Conservation (phyloP, 2,329 filamentous ascomycete species). For the Pezicula neosporulosa region DNA sequence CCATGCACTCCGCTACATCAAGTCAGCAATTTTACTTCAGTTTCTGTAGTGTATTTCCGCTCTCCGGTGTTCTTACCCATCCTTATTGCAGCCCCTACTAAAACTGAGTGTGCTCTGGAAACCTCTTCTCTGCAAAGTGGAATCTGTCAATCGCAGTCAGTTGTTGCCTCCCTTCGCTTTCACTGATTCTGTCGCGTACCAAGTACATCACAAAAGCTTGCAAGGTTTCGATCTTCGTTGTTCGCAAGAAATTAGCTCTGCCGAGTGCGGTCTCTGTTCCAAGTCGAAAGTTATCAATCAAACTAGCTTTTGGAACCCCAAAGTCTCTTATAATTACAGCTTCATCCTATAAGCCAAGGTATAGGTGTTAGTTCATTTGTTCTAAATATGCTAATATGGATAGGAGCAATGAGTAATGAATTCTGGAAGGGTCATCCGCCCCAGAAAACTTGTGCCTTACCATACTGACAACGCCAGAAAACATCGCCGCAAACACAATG, state of each 20-base stretch:
- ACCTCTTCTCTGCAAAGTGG: slow-evolving; percentile 70
- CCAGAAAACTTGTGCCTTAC: too few species aligned
- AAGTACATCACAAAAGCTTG: slow-evolving; percentile 77
- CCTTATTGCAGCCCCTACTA: slow-evolving; percentile 68
- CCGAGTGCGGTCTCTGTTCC: slow-evolving; percentile 65
- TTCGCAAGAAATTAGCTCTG: slow-evolving; percentile 68
- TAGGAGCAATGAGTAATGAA: too few species aligned
- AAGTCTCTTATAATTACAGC: slow-evolving; percentile 47
- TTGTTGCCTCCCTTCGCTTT: not conserved
- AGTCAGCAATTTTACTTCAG: too few species aligned
- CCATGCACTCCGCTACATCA: slow-evolving; percentile 65
- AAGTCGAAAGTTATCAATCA: slow-evolving; percentile 61
- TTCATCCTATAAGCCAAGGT: slow-evolving; percentile 33
- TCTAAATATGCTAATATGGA: too few species aligned
- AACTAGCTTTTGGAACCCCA: slow-evolving; percentile 49
- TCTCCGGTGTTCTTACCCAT: slow-evolving; percentile 32
- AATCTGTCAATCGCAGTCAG: slow-evolving; percentile 40
- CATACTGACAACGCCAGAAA: slow-evolving; percentile 67
- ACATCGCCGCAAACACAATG: slow-evolving; percentile 65
- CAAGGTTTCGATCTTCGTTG: slow-evolving; percentile 69
- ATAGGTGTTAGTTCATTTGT: too few species aligned
- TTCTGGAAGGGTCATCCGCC: too few species aligned
- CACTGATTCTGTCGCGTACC: slow-evolving; percentile 38
- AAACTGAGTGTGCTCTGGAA: slow-evolving; percentile 68
- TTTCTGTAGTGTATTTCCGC: too few species aligned